Evolutionary conservation across 352 stramenopile genomes (phyloP), one percentile per base, ranked within the genome.

Genomic region (Plasmopara muralis): DNA sequence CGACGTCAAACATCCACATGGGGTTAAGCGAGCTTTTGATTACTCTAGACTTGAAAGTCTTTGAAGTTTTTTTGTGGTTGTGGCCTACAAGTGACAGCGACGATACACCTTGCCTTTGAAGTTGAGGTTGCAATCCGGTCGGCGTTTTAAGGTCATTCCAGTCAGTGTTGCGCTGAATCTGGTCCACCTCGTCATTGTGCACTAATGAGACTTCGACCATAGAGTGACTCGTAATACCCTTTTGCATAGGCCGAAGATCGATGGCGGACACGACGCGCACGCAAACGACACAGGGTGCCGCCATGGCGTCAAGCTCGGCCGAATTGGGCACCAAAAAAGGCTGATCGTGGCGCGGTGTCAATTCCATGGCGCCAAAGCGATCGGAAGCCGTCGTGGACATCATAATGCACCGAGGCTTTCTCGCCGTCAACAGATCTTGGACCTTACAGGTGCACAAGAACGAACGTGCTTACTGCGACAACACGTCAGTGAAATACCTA

Each of bases 1-100:
- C 79, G 40, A 87, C 74, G 53, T 87, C 74, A 41, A 89, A 77
- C 57, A 87, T 85, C 79, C 79, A 89, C 46, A 87, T 85, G 33
- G 79, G 79, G 55, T 89, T 87, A 16, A 89, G 67, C 37, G 79
- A 83, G 45, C 68, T 85, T 67, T 81, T 83, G 46, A 87, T 67
- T 37, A 87, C 54, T 33, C 63, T 72, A 18, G 72, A 80, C 45
- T 69, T 70, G 50, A 87, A 77, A 8, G 67, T 64, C 39, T 85
- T 85, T 28, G 68, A 69, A 29, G 45, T 13, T 33, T 72, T 30
- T 38, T 53, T 62, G 38, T 74, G 53, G 13, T 59, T 42, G 28
- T 66, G 28, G n/a, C 55, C 44, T 13, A 55, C 48, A 34, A 40
- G 48, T 13, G 63, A 44, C 41, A 67, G 41, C 15, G 70, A 72